Conservation (phyloP, 192 early-diverging fungal genomes). For the Thamnidium elegans region DNA sequence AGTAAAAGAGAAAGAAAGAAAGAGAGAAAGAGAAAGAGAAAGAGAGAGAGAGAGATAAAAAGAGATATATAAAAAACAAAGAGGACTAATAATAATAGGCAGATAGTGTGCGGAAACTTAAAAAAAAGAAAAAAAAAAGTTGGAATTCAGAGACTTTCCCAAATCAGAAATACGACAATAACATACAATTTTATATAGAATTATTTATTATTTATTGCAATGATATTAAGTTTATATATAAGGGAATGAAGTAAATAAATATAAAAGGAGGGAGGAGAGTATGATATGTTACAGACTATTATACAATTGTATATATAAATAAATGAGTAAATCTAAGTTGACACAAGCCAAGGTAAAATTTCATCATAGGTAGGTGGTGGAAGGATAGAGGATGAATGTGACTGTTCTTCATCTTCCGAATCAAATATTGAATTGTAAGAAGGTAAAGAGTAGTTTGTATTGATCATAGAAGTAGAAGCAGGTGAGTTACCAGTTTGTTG, state of each 20-base stretch:
- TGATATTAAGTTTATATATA: too few relatives aligned
- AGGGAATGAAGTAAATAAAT: neutral
- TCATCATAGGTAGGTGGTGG: conserved; percentile 18
- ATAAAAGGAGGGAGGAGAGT: neutral
- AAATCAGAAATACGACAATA: neutral
- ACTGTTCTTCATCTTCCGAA: too few relatives aligned
- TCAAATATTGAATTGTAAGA: conserved; percentile 15
- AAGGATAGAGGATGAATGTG: neutral
- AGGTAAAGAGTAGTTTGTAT: neutral
- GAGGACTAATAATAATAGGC: neutral
- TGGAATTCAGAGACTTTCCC: neutral
- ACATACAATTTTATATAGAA: neutral
- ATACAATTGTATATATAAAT: neutral
- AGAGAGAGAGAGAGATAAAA: too few relatives aligned
- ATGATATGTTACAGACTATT: neutral
- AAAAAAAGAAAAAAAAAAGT: too few relatives aligned
- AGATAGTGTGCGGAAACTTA: too few relatives aligned
- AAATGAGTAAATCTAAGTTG: too few relatives aligned
- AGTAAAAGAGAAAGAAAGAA: neutral
- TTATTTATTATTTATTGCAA: too few relatives aligned
- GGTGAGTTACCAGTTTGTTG: conserved; percentile 6
- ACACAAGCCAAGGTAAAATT: neutral
- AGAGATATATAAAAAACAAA: neutral
- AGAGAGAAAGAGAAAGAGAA: neutral
- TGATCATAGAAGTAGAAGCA: neutral